These are phyloP conservation scores for Mycena galopus DNA, from an alignment of 768 basidiomycete species.

Conservation along the genomic window DNA sequence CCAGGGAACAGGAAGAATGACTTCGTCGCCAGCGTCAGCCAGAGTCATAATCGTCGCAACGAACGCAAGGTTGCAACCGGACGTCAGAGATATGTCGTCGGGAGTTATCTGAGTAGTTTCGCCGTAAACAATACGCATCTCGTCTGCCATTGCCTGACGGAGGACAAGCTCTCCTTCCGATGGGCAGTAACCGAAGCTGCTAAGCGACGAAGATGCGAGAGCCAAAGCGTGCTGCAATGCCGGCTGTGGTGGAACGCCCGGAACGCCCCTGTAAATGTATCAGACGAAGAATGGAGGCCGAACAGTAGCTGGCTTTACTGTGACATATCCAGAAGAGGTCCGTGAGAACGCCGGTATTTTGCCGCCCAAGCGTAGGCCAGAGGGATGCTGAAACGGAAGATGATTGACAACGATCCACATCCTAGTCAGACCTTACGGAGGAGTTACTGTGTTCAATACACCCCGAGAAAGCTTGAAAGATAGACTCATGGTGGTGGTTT, in stretches of 20 bases:
- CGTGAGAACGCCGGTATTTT: constrained; percentile 55
- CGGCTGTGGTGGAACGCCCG: constrained; percentile 72
- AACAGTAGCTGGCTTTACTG: constrained; percentile 52
- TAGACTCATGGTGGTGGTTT: constrained; percentile 6
- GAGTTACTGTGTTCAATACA: constrained; percentile 58
- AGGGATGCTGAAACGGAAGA: constrained; percentile 59
- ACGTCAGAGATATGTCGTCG: constrained; percentile 76
- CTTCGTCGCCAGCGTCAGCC: constrained; percentile 77
- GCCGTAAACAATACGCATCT: constrained; percentile 75
- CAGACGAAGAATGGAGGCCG: constrained; percentile 33
- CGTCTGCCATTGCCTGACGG: constrained; percentile 64
- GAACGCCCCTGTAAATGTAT: constrained; percentile 72
- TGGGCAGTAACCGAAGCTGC: constrained; percentile 67
- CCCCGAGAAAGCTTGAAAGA: constrained; percentile 54
- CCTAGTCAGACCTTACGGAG: constrained; percentile 56
- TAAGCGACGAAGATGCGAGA: constrained; percentile 55
- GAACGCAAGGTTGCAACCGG: constrained; percentile 83
- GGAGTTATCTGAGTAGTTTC: constrained; percentile 57
- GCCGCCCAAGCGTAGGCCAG: constrained; percentile 69
- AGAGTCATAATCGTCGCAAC: constrained; percentile 70
- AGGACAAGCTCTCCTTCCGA: constrained; percentile 70
- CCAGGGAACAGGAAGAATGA: constrained; percentile 82
- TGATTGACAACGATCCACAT: no score
- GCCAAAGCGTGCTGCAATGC: constrained; percentile 64
- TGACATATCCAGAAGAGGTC: constrained; percentile 76